Evolutionary conservation across 495 filamentous ascomycete genomes (phyloP).

Genomic region (Neurospora cerealis): DNA sequence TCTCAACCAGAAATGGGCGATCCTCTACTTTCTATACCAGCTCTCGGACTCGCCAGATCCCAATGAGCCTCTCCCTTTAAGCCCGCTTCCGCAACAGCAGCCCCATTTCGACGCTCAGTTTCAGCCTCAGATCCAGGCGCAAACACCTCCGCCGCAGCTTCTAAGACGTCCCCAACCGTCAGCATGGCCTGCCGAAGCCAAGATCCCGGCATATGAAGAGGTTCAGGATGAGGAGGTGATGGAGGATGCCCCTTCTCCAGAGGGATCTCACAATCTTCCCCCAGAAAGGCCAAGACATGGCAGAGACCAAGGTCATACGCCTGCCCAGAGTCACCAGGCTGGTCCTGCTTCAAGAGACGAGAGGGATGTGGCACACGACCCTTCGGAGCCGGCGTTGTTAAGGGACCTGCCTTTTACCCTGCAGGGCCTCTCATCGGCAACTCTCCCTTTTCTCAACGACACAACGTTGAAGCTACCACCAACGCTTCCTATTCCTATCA

Average conservation of each 20-base stretch:
- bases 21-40: constrained; percentile 80
- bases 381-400: constrained; percentile 64
- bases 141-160: background rate
- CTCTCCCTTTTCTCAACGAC: constrained; percentile 61
- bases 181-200: constrained; percentile 3
- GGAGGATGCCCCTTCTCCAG: constrained; percentile 45
- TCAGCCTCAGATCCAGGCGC: background rate
- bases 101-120: constrained; percentile 1
- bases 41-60: constrained; percentile 56
- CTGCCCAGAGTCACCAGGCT: background rate
- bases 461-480: constrained; percentile 62
- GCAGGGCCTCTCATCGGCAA: constrained; percentile 81
- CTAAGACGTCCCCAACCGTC: background rate
- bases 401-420: constrained; percentile 90
- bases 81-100: constrained; percentile 16
- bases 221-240: constrained; percentile 30
- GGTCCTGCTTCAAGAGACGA: background rate
- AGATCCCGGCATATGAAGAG: constrained; percentile 3
- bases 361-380: constrained; percentile 13
- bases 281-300: constrained; percentile 15
- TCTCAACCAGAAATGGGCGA: constrained; percentile 90
- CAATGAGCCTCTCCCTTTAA: constrained; percentile 26
- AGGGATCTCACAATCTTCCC: constrained; percentile 38
- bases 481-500: constrained; percentile 70
- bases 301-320: constrained; percentile 13